Percentiles rank a stretch among this genome's conserved stretches.
Evolutionary conservation across 768 basidiomycete genomes (phyloP).

Genomic region (Leccinum variicolor): DNA sequence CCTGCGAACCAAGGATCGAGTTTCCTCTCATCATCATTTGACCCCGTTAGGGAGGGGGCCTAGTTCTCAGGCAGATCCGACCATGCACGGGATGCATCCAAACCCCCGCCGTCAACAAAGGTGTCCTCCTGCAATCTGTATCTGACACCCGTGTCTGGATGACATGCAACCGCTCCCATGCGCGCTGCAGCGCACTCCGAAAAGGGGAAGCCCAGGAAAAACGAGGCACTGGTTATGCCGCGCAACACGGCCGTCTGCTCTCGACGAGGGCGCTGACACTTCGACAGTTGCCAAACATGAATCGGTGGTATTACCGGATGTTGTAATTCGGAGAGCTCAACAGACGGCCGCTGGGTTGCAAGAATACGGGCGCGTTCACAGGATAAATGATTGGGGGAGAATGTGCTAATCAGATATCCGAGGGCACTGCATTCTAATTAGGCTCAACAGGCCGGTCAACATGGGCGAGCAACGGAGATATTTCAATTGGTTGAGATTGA

Average conservation of each 20-base stretch:
- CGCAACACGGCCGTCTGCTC: background rate
- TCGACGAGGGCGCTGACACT: slow-evolving; percentile 5
- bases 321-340: slow-evolving; percentile 3
- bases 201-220: slow-evolving; percentile 4
- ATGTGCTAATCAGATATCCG: slow-evolving; percentile 35
- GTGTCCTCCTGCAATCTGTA: slow-evolving; percentile 1
- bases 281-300: slow-evolving; percentile 1
- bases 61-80: slow-evolving; percentile 32
- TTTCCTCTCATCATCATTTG: slow-evolving; percentile 16
- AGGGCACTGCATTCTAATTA: slow-evolving; percentile 37
- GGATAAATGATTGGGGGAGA: slow-evolving; percentile 20
- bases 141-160: slow-evolving; percentile 16
- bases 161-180: slow-evolving; percentile 16
- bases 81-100: slow-evolving; percentile 7
- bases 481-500: slow-evolving; percentile 18
- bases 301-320: slow-evolving; percentile 8
- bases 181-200: background rate
- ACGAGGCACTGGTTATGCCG: slow-evolving; percentile 3
- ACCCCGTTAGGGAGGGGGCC: slow-evolving; percentile 12
- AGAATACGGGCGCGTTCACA: slow-evolving; percentile 18
- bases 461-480: slow-evolving; percentile 20
- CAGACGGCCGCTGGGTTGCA: slow-evolving; percentile 27
- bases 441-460: slow-evolving; percentile 29
- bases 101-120: slow-evolving; percentile 15
- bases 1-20: slow-evolving; percentile 15